These are phyloP conservation scores for Colletotrichum sp. DNA, from an alignment of 2,329 filamentous ascomycete genomes.

Conservation along the genomic window DNA sequence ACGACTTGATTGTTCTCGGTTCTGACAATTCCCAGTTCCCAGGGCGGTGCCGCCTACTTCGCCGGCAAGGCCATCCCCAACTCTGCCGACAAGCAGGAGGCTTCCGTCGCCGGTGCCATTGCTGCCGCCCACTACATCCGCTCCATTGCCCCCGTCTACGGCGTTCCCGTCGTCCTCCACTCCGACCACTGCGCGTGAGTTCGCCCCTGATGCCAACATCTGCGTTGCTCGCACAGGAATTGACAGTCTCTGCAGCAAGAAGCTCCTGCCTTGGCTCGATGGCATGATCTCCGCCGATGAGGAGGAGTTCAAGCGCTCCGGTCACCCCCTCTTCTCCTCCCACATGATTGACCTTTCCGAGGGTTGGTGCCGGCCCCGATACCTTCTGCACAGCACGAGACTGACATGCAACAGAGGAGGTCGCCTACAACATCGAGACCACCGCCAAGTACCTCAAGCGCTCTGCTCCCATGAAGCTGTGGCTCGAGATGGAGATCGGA, in stretches of 20 bases:
- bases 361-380: slow-evolving; percentile 38
- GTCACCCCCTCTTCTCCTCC: slow-evolving; percentile 90
- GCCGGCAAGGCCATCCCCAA: slow-evolving; percentile 89
- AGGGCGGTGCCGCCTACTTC: slow-evolving; percentile 93
- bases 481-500: slow-evolving; percentile 90
- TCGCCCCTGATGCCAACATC: background rate
- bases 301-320: slow-evolving; percentile 90
- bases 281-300: slow-evolving; percentile 96
- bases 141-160: slow-evolving; percentile 84
- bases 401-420: slow-evolving; percentile 53
- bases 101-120: slow-evolving; percentile 85
- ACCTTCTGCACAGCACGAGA: background rate
- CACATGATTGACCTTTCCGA: slow-evolving; percentile 99
- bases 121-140: slow-evolving; percentile 95
- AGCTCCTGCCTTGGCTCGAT: slow-evolving; percentile 97
- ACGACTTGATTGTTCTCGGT: no score
- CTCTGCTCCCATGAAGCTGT: slow-evolving; percentile 96
- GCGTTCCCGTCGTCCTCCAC: slow-evolving; percentile 90
- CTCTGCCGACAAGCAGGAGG: slow-evolving; percentile 73
- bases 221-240: background rate
- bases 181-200: slow-evolving; percentile 87
- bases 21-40: slow-evolving; percentile 52
- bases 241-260: slow-evolving; percentile 62
- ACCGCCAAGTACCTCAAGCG: slow-evolving; percentile 94
- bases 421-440: slow-evolving; percentile 90